These are phyloP conservation scores for Thelonectria olida DNA, from an alignment of 2,329 filamentous ascomycete species.

Conservation along the genomic window DNA sequence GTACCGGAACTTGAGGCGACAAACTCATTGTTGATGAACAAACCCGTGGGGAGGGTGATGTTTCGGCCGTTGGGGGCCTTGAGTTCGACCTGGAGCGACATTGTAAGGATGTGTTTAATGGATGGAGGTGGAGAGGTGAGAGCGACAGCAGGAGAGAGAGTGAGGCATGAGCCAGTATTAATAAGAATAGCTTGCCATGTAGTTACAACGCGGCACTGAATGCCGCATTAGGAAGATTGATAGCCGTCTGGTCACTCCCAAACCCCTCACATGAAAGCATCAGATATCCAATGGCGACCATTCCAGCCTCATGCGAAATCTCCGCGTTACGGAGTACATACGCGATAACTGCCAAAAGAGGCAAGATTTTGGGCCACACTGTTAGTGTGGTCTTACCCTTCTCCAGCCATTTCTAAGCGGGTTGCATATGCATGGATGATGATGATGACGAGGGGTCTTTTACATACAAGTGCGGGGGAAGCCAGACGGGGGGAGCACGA, in stretches of 20 bases:
- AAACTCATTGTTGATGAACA: conserved; percentile 81
- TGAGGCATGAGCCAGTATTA: not conserved
- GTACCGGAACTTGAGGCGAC: conserved; percentile 64
- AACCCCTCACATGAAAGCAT: not conserved
- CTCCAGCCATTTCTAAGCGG: not conserved
- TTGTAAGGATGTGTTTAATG: not conserved
- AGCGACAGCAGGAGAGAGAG: not conserved
- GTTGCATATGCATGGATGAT: not conserved
- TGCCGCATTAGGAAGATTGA: conserved; percentile 13
- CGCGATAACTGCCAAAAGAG: conserved; percentile 3
- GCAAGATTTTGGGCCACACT: conserved; percentile 11
- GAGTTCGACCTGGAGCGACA: conserved; percentile 57
- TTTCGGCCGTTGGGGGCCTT: conserved; percentile 74
- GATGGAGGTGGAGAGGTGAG: not conserved
- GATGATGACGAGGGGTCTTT: not conserved
- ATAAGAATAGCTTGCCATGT: not conserved
- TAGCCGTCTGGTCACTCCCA: conserved; percentile 5
- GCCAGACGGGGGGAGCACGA: not conserved
- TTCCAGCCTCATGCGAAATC: not conserved
- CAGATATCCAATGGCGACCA: not conserved
- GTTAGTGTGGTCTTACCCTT: not conserved
- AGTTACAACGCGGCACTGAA: not conserved
- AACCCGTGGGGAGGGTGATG: conserved; percentile 70
- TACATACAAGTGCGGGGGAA: not conserved
- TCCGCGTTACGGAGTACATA: not conserved